Evolutionary conservation across 148 eudicot species (phyloP).

Genomic region (Limonium bicolor): DNA sequence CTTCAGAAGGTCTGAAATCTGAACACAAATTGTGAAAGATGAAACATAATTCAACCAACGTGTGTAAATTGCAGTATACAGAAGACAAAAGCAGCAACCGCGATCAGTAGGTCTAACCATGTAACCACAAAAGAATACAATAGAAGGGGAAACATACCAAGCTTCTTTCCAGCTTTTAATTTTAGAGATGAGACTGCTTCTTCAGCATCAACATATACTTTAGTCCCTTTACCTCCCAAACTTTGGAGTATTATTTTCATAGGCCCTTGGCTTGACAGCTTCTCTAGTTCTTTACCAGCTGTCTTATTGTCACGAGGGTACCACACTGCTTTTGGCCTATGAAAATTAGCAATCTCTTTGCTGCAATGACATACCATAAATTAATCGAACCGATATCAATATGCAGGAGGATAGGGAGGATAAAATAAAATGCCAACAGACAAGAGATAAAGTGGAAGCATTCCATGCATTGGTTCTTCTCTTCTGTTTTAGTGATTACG

Average conservation of each 20-base stretch:
- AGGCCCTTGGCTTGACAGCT: conserved; percentile 51
- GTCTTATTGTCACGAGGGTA: conserved; percentile 86
- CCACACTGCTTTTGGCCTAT: conserved; percentile 93
- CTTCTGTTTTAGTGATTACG: no score
- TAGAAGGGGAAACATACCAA: conserved; percentile 31
- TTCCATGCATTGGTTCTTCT: no score
- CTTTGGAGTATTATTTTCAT: conserved; percentile 85
- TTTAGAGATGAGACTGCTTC: conserved; percentile 76
- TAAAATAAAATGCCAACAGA: no score
- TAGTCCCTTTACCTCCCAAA: conserved; percentile 89
- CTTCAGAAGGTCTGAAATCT: conserved; percentile 71
- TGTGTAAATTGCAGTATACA: neutral
- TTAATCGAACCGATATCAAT: no score
- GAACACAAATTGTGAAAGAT: conserved; percentile 4
- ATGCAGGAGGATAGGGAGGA: no score
- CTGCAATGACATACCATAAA: conserved; percentile 24
- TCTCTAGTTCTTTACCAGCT: conserved; percentile 59
- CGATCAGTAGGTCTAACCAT: neutral
- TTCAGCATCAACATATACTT: conserved; percentile 78
- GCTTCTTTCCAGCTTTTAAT: conserved; percentile 83
- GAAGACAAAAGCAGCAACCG: neutral
- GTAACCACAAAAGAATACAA: neutral
- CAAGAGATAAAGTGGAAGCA: no score
- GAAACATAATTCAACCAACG: neutral
- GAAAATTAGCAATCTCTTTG: conserved; percentile 90